phyloP scores from a whole-genome alignment of 2,329 filamentous ascomycete species.

The Fonsecaea multimorphosa region DNA sequence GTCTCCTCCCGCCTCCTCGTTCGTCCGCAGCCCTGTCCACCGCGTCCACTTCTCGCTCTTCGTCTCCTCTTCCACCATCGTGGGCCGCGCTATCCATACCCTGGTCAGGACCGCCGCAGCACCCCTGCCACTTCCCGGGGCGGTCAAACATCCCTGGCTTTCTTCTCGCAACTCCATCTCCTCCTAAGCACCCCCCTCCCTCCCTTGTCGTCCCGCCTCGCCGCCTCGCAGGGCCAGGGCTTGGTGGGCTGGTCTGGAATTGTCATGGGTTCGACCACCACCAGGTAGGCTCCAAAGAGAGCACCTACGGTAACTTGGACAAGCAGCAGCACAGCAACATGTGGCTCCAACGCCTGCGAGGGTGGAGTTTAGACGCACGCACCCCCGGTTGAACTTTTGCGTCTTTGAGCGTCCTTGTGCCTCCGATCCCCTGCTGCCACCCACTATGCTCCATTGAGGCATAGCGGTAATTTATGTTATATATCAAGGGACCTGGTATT shows the following conservation, averaged over 20 bases:
- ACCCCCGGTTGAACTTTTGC: conserved; percentile 36
- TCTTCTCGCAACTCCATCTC: conserved; percentile 14
- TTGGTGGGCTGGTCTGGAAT: conserved; percentile 18
- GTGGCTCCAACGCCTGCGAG: conserved; percentile 9
- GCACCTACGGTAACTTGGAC: conserved; percentile 1
- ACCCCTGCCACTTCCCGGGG: conserved; percentile 22
- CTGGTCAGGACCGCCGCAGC: conserved; percentile 21
- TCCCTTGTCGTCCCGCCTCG: conserved; percentile 22
- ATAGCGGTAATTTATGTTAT: conserved; percentile 34
- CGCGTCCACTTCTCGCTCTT: conserved; percentile 14
- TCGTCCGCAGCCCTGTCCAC: conserved; percentile 15
- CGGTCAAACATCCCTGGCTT: conserved; percentile 25
- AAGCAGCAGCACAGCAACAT: conserved; percentile 12
- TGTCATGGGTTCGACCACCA: conserved; percentile 6
- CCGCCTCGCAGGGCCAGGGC: conserved; percentile 26
- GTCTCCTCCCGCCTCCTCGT: conserved; percentile 19
- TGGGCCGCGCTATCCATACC: conserved; percentile 19
- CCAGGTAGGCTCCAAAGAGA: not conserved
- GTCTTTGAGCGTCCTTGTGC: conserved; percentile 9
- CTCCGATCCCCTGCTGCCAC: conserved; percentile 21
- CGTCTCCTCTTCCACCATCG: conserved; percentile 23
- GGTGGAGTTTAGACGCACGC: conserved; percentile 14
- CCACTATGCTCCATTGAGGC: conserved; percentile 21
- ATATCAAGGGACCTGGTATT: conserved; percentile 32
- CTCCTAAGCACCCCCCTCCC: too few species aligned